Conservation (phyloP, 495 filamentous ascomycete genomes). For the Xylaria intraflava region DNA sequence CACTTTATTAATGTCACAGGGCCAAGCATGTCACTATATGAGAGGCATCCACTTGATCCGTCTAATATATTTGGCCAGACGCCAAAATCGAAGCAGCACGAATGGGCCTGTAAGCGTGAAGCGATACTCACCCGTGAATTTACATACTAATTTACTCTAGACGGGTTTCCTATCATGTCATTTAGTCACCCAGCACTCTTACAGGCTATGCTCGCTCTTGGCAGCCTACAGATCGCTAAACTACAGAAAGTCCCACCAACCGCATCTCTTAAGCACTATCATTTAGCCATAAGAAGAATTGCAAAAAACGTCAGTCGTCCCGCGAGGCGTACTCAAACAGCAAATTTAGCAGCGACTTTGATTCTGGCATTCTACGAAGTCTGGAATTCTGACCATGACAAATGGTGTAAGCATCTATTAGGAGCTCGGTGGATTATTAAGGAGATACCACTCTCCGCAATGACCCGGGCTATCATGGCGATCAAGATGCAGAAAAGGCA, state of each 20-base stretch:
- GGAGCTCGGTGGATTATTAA: constrained; percentile 76
- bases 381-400: constrained; percentile 87
- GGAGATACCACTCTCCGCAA: constrained; percentile 70
- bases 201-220: constrained; percentile 85
- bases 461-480: constrained; percentile 61
- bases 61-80: constrained; percentile 61
- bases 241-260: constrained; percentile 64
- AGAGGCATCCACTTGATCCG: constrained; percentile 74
- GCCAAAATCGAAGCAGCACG: constrained; percentile 62
- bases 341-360: constrained; percentile 82
- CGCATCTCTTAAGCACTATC: constrained; percentile 86
- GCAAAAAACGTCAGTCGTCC: constrained; percentile 66
- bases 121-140: neutral
- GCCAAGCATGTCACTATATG: constrained; percentile 79
- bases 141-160: constrained; percentile 18
- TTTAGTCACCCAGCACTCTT: constrained; percentile 78
- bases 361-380: constrained; percentile 91
- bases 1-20: constrained; percentile 91
- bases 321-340: constrained; percentile 63
- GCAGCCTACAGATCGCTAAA: constrained; percentile 82
- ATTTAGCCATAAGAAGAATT: constrained; percentile 71
- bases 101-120: constrained; percentile 62
- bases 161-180: constrained; percentile 78
- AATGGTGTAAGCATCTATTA: constrained; percentile 88
- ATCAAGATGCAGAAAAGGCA: constrained; percentile 41